Percentiles rank a stretch among this genome's conserved stretches.
Evolutionary conservation across 495 filamentous ascomycete genomes (phyloP).

Genomic region (Peziza echinospora): DNA sequence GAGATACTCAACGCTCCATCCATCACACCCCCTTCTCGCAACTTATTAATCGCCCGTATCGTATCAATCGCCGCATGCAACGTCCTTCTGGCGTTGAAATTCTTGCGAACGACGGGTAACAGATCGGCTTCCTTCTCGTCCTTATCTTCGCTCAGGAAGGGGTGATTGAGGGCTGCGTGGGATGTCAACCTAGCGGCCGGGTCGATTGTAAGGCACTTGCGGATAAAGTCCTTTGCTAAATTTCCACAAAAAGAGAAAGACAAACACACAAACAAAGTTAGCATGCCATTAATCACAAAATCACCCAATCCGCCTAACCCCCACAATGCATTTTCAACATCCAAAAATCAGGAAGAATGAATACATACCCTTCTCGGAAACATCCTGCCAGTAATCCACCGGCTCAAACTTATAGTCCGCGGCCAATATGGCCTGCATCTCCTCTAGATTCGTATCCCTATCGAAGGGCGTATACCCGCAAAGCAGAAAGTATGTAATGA

Average conservation of each 20-base stretch:
- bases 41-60: slow-evolving; percentile 91
- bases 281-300: too few relatives aligned
- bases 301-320: too few relatives aligned
- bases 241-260: not conserved
- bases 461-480: slow-evolving; percentile 98
- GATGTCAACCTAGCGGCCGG: slow-evolving; percentile 75
- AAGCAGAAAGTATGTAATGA: slow-evolving; percentile 86
- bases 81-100: slow-evolving; percentile 89
- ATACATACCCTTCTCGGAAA: slow-evolving; percentile 35
- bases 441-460: slow-evolving; percentile 88
- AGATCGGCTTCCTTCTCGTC: slow-evolving; percentile 44
- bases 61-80: slow-evolving; percentile 95
- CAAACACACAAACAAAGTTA: not conserved
- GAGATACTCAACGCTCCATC: slow-evolving; percentile 48
- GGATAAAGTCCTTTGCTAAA: slow-evolving; percentile 72
- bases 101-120: slow-evolving; percentile 88
- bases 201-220: slow-evolving; percentile 65
- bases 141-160: slow-evolving; percentile 48
- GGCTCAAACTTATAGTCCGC: slow-evolving; percentile 96
- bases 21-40: slow-evolving; percentile 66
- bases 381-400: slow-evolving; percentile 84
- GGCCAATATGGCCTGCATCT: slow-evolving; percentile 95
- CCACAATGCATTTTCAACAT: too few relatives aligned
- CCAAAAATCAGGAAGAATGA: not conserved
- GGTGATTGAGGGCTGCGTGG: slow-evolving; percentile 73